phyloP scores from a whole-genome alignment of 352 stramenopile species.

The Peronospora farinosa region DNA sequence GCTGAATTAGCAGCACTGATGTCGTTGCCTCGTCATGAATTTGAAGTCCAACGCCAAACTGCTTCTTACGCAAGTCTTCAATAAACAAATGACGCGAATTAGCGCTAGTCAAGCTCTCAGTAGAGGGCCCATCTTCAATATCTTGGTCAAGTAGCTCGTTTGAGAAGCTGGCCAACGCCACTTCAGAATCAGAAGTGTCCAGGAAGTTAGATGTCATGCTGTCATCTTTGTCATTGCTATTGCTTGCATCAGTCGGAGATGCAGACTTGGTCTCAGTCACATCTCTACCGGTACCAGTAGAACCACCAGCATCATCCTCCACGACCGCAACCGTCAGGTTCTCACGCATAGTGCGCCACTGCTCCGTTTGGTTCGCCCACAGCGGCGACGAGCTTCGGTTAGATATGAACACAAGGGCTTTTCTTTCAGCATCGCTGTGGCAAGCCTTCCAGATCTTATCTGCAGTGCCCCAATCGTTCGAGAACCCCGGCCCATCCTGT shows the following conservation, averaged over 20 bases:
- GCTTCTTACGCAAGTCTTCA: constrained; percentile 49
- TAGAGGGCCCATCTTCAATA: constrained; percentile 1
- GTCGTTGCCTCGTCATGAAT: constrained; percentile 53
- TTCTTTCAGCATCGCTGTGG: constrained; percentile 28
- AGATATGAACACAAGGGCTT: constrained; percentile 22
- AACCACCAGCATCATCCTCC: not conserved
- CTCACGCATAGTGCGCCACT: constrained; percentile 19
- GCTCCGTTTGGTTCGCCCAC: constrained; percentile 18
- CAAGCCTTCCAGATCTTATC: constrained; percentile 33
- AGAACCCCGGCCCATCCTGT: not conserved
- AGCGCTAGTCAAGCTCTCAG: not conserved
- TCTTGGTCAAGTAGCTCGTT: constrained; percentile 1
- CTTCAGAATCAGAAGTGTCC: constrained; percentile 5
- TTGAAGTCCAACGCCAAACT: constrained; percentile 74
- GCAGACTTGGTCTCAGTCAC: not conserved
- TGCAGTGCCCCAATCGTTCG: constrained; percentile 18
- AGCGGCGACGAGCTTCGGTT: constrained; percentile 19
- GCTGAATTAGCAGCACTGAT: constrained; percentile 59
- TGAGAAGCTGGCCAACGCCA: constrained; percentile 11
- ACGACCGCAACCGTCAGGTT: constrained; percentile 8
- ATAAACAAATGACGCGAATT: constrained; percentile 52
- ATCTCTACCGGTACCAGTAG: not conserved
- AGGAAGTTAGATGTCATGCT: constrained; percentile 2
- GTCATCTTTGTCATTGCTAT: not conserved
- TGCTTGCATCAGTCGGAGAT: not conserved